These are phyloP conservation scores for Geotrichum aggregatum DNA, from an alignment of 1,139 yeast genomes.

Conservation along the genomic window DNA sequence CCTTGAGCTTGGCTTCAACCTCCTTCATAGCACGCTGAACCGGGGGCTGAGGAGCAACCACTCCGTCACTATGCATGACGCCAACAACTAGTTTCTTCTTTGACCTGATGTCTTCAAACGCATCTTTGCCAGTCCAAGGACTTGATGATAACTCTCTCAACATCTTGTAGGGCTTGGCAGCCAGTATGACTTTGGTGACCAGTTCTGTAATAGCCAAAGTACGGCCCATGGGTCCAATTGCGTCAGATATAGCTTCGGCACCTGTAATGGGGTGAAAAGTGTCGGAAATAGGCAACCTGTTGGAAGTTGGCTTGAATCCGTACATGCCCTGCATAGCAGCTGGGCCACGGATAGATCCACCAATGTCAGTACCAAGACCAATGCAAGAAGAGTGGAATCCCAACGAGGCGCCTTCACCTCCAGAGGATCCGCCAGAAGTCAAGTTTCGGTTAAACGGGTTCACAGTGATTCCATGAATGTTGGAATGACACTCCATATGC, in stretches of 20 bases:
- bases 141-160: constrained; percentile 49
- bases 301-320: constrained; percentile 67
- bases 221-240: constrained; percentile 48
- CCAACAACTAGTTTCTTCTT: constrained; percentile 36
- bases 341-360: constrained; percentile 74
- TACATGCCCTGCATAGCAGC: constrained; percentile 65
- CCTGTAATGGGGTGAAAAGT: constrained; percentile 50
- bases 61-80: constrained; percentile 37
- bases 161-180: constrained; percentile 52
- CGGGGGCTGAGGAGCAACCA: constrained; percentile 51
- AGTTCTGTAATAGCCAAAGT: constrained; percentile 54
- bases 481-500: constrained; percentile 48
- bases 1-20: constrained; percentile 35
- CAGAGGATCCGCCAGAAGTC: constrained; percentile 67
- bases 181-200: constrained; percentile 51
- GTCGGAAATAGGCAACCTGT: constrained; percentile 40
- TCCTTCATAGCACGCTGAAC: constrained; percentile 43
- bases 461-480: constrained; percentile 36
- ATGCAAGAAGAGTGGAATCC: constrained; percentile 60
- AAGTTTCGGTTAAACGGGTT: constrained; percentile 53
- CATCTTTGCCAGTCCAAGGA: constrained; percentile 42
- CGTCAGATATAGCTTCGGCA: constrained; percentile 45
- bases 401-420: constrained; percentile 63
- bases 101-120: constrained; percentile 40
- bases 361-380: constrained; percentile 75